Evolutionary conservation across 768 basidiomycete genomes (phyloP).

Genomic region (Galerina marginata): DNA sequence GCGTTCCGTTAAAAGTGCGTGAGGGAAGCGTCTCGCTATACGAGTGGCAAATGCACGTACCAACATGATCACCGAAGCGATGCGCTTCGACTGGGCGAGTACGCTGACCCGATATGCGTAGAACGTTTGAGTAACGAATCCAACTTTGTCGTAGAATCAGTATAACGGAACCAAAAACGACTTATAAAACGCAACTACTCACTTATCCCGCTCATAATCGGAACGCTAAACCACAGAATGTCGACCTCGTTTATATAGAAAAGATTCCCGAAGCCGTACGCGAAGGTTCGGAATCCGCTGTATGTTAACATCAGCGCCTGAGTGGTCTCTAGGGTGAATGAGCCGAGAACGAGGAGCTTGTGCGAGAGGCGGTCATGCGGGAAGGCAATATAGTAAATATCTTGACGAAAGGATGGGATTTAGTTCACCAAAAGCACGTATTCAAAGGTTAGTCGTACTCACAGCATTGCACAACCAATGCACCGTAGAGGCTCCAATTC

Average conservation of each 20-base stretch:
- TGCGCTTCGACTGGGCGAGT: conserved; percentile 2
- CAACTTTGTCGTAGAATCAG: conserved; percentile 3
- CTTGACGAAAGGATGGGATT: conserved; percentile 7
- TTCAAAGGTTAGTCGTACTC: neutral
- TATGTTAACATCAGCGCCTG: conserved; percentile 25
- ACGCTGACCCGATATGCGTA: conserved; percentile 20
- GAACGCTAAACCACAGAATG: conserved; percentile 22
- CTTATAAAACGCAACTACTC: neutral
- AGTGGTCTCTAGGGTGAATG: conserved; percentile 17
- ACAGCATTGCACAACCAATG: conserved; percentile 28
- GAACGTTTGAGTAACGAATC: conserved; percentile 17
- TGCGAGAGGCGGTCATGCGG: conserved; percentile 19
- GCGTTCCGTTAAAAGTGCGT: neutral
- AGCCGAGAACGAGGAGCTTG: conserved; percentile 19
- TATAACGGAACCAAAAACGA: neutral
- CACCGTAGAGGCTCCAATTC: conserved; percentile 26
- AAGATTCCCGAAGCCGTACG: conserved; percentile 23
- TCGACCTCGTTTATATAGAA: conserved; percentile 15
- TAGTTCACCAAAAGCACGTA: too few relatives aligned
- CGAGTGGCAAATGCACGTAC: neutral
- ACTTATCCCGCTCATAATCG: conserved; percentile 24
- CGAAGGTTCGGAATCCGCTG: conserved; percentile 25
- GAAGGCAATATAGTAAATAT: conserved; percentile 30
- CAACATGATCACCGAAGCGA: conserved; percentile 4
- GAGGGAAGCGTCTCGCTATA: too few relatives aligned